phyloP scores from a whole-genome alignment of 2,329 filamentous ascomycete species.

The Camillea tinctor region DNA sequence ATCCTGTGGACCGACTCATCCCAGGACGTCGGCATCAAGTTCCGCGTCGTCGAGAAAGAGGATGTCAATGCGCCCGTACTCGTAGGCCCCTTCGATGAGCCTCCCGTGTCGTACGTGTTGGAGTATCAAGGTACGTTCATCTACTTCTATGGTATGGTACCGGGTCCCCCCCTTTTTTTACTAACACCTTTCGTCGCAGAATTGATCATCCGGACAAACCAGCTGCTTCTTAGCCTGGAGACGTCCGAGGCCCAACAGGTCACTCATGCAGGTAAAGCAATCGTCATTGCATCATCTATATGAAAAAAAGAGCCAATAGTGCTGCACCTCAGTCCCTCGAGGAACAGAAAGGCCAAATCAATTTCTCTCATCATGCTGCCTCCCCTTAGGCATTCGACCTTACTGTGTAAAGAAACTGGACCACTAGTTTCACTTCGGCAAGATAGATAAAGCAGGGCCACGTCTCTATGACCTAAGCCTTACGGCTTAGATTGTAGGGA shows the following conservation, averaged over 20 bases:
- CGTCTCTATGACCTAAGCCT: neutral
- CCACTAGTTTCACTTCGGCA: neutral
- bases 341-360: neutral
- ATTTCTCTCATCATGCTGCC: neutral
- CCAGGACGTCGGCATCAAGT: conserved; percentile 65
- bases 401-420: neutral
- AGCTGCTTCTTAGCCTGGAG: conserved; percentile 65
- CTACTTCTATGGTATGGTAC: neutral
- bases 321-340: conserved; percentile 2
- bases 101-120: conserved; percentile 67
- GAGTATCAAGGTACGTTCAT: conserved; percentile 65
- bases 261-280: conserved; percentile 61
- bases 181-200: conserved; percentile 49
- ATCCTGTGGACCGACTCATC: conserved; percentile 68
- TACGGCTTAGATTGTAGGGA: neutral
- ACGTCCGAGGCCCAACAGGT: conserved; percentile 60
- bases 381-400: neutral
- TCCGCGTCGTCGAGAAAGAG: conserved; percentile 59
- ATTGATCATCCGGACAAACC: conserved; percentile 62
- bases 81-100: conserved; percentile 58
- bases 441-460: neutral
- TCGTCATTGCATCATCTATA: conserved; percentile 59
- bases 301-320: conserved; percentile 20
- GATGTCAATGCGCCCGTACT: conserved; percentile 51
- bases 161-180: neutral